Conservation (phyloP, 2,329 filamentous ascomycete genomes). For the Colletotrichum tropicale region DNA sequence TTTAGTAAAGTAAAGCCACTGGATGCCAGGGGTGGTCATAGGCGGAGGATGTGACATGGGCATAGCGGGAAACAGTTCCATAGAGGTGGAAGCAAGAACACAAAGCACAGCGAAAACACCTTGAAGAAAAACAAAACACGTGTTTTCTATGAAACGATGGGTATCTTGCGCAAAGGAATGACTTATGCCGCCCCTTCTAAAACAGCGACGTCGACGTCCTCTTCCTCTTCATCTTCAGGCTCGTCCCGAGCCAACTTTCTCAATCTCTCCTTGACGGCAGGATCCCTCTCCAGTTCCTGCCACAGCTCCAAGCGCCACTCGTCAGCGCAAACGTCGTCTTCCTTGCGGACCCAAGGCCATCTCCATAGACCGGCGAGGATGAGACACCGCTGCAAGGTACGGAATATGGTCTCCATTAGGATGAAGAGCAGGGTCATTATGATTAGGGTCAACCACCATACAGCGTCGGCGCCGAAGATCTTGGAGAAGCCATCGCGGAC, state of each 20-base stretch:
- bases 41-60: no score
- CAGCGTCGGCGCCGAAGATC: slow-evolving; percentile 69
- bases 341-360: slow-evolving; percentile 43
- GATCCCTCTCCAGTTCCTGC: slow-evolving; percentile 63
- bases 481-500: slow-evolving; percentile 70
- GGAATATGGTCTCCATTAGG: slow-evolving; percentile 69
- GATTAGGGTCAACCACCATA: slow-evolving; percentile 78
- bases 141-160: neutral
- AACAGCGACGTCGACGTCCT: neutral
- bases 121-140: neutral
- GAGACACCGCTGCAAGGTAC: slow-evolving; percentile 49
- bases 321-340: slow-evolving; percentile 33
- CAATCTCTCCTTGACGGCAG: slow-evolving; percentile 45
- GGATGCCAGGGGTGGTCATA: no score
- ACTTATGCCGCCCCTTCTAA: neutral
- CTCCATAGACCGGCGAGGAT: slow-evolving; percentile 51
- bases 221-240: slow-evolving; percentile 21
- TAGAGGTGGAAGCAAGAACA: no score
- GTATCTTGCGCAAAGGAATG: slow-evolving; percentile 8
- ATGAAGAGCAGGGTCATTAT: slow-evolving; percentile 65
- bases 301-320: slow-evolving; percentile 60
- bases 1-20: no score
- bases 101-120: no score
- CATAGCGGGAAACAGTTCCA: no score
- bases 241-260: slow-evolving; percentile 39